phyloP scores from a whole-genome alignment of 1,284 basidiomycete genomes.

The Taiwanofungus camphoratus region DNA sequence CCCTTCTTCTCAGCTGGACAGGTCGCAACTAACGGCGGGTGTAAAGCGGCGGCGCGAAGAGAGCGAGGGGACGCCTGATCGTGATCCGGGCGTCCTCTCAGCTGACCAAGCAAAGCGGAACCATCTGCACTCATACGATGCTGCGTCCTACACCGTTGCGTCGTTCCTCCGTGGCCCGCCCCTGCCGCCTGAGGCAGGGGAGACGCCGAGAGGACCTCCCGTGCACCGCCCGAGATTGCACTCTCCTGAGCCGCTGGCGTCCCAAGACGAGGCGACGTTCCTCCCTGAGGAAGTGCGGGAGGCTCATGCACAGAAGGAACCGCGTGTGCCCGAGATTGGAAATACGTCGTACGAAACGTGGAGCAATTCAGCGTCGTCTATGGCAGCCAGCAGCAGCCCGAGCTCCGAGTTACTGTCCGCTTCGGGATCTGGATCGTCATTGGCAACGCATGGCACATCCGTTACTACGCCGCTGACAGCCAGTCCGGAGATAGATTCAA shows the following conservation, averaged over 20 bases:
- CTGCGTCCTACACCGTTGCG: conserved; percentile 49
- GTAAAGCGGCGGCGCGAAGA: conserved; percentile 52
- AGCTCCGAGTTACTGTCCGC: too few species aligned
- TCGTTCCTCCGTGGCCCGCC: conserved; percentile 46
- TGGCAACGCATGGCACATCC: background rate
- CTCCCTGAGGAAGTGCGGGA: background rate
- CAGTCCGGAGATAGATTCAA: background rate
- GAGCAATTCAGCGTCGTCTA: conserved; percentile 9
- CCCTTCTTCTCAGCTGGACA: background rate
- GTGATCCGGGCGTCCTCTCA: conserved; percentile 1
- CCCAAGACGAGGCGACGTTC: background rate
- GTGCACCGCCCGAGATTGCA: conserved; percentile 40
- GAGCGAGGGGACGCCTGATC: conserved; percentile 28
- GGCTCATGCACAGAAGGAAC: background rate
- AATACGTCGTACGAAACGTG: conserved; percentile 15
- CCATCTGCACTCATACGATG: conserved; percentile 38
- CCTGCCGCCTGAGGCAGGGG: conserved; percentile 26
- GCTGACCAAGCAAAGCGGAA: conserved; percentile 9
- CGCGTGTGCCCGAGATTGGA: conserved; percentile 10
- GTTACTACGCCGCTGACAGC: background rate
- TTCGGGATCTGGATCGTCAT: too few species aligned
- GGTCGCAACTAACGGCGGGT: conserved; percentile 3
- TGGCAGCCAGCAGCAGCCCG: too few species aligned
- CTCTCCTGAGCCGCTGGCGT: conserved; percentile 12
- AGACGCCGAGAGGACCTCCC: conserved; percentile 31